Evolutionary conservation across 306 rosid genomes (phyloP).

Genomic region (Cicer cuneatum): DNA sequence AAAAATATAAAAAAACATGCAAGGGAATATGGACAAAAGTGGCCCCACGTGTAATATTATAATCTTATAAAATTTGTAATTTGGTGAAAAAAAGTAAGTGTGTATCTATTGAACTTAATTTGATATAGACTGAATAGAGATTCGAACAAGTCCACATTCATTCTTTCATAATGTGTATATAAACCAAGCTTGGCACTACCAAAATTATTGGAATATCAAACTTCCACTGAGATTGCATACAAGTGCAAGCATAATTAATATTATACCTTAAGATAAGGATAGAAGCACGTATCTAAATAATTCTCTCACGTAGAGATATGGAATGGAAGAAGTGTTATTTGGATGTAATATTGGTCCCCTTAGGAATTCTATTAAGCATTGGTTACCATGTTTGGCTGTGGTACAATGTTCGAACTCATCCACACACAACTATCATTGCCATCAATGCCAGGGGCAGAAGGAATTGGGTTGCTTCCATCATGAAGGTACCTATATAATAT

Average conservation of each 20-base stretch:
- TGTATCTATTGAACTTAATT: not conserved
- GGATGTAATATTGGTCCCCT: conserved; percentile 83
- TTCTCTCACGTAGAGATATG: conserved; percentile 39
- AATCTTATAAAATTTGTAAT: conserved; percentile 46
- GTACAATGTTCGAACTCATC: conserved; percentile 71
- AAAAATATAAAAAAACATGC: conserved; percentile 1
- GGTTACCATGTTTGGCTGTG: conserved; percentile 84
- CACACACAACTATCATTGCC: conserved; percentile 78
- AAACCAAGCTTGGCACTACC: conserved; percentile 39
- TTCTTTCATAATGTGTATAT: conserved; percentile 45
- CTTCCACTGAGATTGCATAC: conserved; percentile 6
- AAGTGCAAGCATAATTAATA: conserved; percentile 14
- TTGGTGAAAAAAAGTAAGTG: conserved; percentile 49
- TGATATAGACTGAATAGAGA: conserved; percentile 40
- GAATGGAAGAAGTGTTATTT: conserved; percentile 90
- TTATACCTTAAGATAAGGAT: conserved; percentile 28
- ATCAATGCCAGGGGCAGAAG: conserved; percentile 78
- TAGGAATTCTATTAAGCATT: conserved; percentile 61
- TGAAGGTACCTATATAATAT: conserved; percentile 59
- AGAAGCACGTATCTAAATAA: not conserved
- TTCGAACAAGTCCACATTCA: conserved; percentile 62
- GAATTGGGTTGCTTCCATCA: conserved; percentile 80
- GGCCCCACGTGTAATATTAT: conserved; percentile 34
- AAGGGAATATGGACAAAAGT: conserved; percentile 13
- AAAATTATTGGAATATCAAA: conserved; percentile 28